phyloP scores from a whole-genome alignment of 2,329 filamentous ascomycete genomes.

The Fusarium sp. region DNA sequence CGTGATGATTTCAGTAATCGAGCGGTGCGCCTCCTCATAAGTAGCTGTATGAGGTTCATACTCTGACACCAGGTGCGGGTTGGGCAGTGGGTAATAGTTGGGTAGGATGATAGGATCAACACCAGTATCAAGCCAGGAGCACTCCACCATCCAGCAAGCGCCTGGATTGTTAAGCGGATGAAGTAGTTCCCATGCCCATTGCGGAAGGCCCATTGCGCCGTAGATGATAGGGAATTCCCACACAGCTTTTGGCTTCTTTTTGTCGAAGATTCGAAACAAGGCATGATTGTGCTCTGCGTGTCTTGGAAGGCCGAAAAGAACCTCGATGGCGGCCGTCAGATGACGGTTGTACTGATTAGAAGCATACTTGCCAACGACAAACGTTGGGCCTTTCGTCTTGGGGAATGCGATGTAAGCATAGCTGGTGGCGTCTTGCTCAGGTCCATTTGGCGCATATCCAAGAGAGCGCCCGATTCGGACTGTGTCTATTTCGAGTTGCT shows the following conservation, averaged over 20 bases:
- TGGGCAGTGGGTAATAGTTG: slow-evolving; percentile 34
- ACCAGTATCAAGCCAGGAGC: neutral
- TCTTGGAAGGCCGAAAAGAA: slow-evolving; percentile 41
- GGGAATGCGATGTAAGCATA: slow-evolving; percentile 45
- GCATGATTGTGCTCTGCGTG: slow-evolving; percentile 23
- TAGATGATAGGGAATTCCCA: slow-evolving; percentile 18
- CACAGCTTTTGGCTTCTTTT: slow-evolving; percentile 1
- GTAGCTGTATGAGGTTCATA: neutral
- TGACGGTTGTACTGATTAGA: slow-evolving; percentile 47
- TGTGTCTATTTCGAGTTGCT: slow-evolving; percentile 34
- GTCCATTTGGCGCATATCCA: slow-evolving; percentile 7
- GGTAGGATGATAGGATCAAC: slow-evolving; percentile 32
- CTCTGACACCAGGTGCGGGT: slow-evolving; percentile 18
- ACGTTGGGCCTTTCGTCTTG: slow-evolving; percentile 4
- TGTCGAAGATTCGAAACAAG: slow-evolving; percentile 33
- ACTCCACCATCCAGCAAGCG: slow-evolving; percentile 33
- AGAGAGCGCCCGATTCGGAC: slow-evolving; percentile 30
- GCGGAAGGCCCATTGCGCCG: slow-evolving; percentile 29
- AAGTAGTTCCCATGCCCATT: slow-evolving; percentile 33
- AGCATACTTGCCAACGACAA: slow-evolving; percentile 35
- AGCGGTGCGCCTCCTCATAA: neutral
- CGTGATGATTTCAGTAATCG: slow-evolving; percentile 1
- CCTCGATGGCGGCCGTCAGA: slow-evolving; percentile 45
- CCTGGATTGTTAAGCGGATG: slow-evolving; percentile 32
- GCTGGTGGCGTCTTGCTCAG: slow-evolving; percentile 11